phyloP scores from a whole-genome alignment of 768 basidiomycete species.

The Podaxis pistillaris region DNA sequence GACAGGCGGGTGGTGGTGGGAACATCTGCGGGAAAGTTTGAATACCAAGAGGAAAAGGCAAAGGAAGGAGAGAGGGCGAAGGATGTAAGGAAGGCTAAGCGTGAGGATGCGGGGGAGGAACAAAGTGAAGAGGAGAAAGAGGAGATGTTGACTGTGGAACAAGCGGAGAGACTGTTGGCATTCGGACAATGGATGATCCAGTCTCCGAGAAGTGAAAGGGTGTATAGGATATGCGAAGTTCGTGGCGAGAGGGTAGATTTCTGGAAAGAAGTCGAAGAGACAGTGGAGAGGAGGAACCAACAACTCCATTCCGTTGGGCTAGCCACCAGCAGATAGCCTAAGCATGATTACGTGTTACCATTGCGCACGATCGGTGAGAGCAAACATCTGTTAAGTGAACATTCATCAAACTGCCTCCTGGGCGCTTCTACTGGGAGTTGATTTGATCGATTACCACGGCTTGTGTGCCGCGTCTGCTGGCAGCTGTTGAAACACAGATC shows the following conservation, averaged over 20 bases:
- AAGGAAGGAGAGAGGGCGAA: neutral
- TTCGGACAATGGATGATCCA: neutral
- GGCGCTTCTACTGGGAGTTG: too few species aligned
- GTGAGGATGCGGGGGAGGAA: neutral
- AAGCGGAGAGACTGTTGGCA: neutral
- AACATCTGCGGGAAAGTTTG: neutral
- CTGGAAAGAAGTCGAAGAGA: neutral
- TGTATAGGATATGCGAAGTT: neutral
- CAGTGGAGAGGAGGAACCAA: neutral
- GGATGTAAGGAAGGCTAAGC: neutral
- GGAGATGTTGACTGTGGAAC: neutral
- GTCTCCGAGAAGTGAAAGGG: neutral
- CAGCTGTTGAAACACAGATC: too few species aligned
- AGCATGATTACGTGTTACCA: too few species aligned
- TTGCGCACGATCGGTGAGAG: too few species aligned
- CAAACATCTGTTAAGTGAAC: too few species aligned
- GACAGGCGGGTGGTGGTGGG: neutral
- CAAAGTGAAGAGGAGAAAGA: neutral
- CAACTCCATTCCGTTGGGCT: neutral
- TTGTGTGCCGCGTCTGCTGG: too few species aligned
- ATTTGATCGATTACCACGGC: too few species aligned
- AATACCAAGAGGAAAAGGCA: neutral
- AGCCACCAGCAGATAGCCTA: too few species aligned
- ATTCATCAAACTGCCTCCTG: too few species aligned
- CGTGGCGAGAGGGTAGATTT: neutral